Base-by-base conservation (phyloP, 345 rosid species). In the Microcos paniculata region DNA sequence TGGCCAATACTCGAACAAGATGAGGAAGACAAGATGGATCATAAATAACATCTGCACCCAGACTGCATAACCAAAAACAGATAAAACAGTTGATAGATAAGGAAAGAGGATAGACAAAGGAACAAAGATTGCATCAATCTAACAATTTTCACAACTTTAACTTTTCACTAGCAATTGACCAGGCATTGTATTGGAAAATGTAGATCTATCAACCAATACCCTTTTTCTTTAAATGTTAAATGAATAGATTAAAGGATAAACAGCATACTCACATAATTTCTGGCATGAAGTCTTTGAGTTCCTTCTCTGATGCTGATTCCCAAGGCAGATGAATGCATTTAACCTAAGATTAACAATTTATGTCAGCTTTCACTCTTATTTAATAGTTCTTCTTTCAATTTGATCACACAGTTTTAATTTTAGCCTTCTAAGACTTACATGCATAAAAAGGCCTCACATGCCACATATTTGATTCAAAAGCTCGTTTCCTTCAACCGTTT, bases 21-120 rank as follows among this genome's bases (percentile, higher is more conserved):
- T 91, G 82, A 0, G 96, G 98, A 33, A 91, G 86, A 78, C 94
- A 91, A 48, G 86, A 77, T 4, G 87, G 93, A 83, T 94, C 85
- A 72, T 94, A 94, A 59, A 92, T 87, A 61, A 94, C 86, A 76
- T 92, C 97, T 46, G 97, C 98, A 8, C 97, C 98, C 75, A 94
- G 74, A 78, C 98, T 89, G 87, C 70, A 80, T 65, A 49, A 42
- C 15, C 35, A 70, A 3, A 42, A 53, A 24, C 8, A 15, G 62
- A 28, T 8, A 68, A 74, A 74, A n/a, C 5, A 18, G n/a, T 53
- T 24, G 45, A 53, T 46, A 40, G 26, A 21, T 30, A 63, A 35
- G 28, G 23, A 23, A n/a, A 67, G 31, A 38, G 26, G 11, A 1
- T 21, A 40, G 45, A 30, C 24, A 61, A 55, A 16, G 63, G 23